Conservation (phyloP, 495 filamentous ascomycete genomes). For the Glutinoglossum americanum region DNA sequence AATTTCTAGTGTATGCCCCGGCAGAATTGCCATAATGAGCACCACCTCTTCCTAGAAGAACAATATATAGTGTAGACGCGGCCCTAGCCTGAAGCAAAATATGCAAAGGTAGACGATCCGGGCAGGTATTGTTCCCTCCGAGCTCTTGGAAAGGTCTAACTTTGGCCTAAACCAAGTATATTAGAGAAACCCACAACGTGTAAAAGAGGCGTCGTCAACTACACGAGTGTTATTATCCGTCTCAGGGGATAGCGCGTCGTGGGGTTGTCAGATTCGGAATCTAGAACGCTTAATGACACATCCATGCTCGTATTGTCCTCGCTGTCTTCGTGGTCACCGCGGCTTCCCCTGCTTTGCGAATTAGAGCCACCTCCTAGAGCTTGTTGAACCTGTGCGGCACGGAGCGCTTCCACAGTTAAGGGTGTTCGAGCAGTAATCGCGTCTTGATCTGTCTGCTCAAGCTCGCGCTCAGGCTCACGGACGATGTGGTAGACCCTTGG, state of each 20-base stretch:
- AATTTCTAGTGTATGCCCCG: too few relatives aligned
- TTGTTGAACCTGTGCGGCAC: background rate
- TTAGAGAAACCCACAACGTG: too few relatives aligned
- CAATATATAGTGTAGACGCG: too few relatives aligned
- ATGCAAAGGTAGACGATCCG: too few relatives aligned
- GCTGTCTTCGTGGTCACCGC: conserved; percentile 1
- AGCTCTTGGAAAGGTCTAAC: too few relatives aligned
- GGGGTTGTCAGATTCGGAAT: conserved; percentile 4
- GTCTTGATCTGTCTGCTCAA: conserved; percentile 1
- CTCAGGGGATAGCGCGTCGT: conserved; percentile 3
- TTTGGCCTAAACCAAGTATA: too few relatives aligned
- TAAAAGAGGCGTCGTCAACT: too few relatives aligned
- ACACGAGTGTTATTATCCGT: too few relatives aligned
- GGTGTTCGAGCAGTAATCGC: conserved; percentile 1
- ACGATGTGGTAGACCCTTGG: background rate
- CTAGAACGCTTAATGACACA: background rate
- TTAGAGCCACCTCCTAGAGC: conserved; percentile 3
- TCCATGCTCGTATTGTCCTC: background rate
- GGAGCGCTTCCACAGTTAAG: conserved; percentile 1
- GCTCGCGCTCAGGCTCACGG: background rate
- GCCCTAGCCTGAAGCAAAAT: too few relatives aligned
- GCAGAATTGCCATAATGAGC: too few relatives aligned
- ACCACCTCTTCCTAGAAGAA: too few relatives aligned
- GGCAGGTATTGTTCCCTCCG: too few relatives aligned
- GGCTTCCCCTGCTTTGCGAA: conserved; percentile 3